Evolutionary conservation across 139 green algal genomes (phyloP), one percentile per base, ranked within the genome.

Genomic region (Ostreobium quekettii): DNA sequence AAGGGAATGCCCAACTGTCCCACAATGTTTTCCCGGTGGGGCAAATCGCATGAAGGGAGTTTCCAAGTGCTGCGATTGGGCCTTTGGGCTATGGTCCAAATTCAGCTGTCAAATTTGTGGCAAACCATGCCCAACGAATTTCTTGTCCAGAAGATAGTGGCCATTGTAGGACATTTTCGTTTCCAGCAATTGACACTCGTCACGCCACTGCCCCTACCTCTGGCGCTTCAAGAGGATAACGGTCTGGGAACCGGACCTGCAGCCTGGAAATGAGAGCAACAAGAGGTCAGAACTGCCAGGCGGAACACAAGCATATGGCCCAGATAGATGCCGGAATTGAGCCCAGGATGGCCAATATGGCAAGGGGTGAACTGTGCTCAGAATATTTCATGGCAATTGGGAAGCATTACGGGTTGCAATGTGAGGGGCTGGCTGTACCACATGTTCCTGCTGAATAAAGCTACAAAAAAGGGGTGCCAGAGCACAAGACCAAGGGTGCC

Each of bases 211-310:
- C 7, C 1, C 36, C 63, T 15, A 91, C 80, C 66, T 96, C 86
- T 19, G 90, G 90, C 0, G 90, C 78, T 32, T 96, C 87, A 49
- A 96, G 78, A 0, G 90, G 90, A 64, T 96, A 96, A 35, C 74
- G 48, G 7, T 86, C 75, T 28, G 75, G 74, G 73, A 71, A 64
- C 49, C 48, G 48, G 6, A 62, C 24, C 6, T 26, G 7, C 29
- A 62, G 32, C 15, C 5, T 46, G 32, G 47, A 53, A 15, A 53
- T 22, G 22, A 15, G 22, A 15, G 22, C 46, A 53, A 26, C 31
- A 5, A 60, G 26, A 60, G 7, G 4, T 5, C 48, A 60, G 26
- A 8, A 26, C 6, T 60, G 48, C 11, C 11, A 26, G 42, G 15
- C 42, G 42, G 42, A 49, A 19, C 42, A 26, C 42, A 19, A 31